These are phyloP conservation scores for Aspergillus olivimuriae DNA, from an alignment of 495 filamentous ascomycete genomes.

Conservation along the genomic window DNA sequence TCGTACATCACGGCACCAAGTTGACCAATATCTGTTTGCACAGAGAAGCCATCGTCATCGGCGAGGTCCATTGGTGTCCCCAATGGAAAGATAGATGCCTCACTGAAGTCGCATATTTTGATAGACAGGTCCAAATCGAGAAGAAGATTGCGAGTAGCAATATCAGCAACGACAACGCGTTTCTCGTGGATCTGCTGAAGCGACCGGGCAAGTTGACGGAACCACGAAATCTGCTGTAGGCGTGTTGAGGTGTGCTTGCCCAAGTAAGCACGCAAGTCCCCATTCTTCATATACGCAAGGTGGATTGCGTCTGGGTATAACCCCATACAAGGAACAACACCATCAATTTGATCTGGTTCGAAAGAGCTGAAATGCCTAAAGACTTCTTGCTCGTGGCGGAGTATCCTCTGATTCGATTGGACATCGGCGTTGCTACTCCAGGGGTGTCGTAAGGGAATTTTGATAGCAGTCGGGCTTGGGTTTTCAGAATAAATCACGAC, in stretches of 20 bases:
- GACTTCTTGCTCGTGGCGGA: slow-evolving; percentile 21
- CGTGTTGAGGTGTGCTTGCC: slow-evolving; percentile 9
- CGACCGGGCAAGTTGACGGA: slow-evolving; percentile 20
- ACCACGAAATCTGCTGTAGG: slow-evolving; percentile 19
- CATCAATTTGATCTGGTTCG: slow-evolving; percentile 9
- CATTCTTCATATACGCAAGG: slow-evolving; percentile 21
- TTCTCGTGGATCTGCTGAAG: slow-evolving; percentile 19
- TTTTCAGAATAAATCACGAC: slow-evolving; percentile 16
- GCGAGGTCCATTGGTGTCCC: slow-evolving; percentile 19
- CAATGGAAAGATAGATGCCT: slow-evolving; percentile 21
- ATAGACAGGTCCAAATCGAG: slow-evolving; percentile 24
- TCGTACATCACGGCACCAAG: slow-evolving; percentile 28
- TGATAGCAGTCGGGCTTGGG: slow-evolving; percentile 18
- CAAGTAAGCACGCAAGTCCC: slow-evolving; percentile 22
- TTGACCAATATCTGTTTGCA: slow-evolving; percentile 21
- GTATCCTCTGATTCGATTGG: slow-evolving; percentile 10
- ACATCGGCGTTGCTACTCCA: slow-evolving; percentile 18
- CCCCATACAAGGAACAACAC: slow-evolving; percentile 15
- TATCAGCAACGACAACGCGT: slow-evolving; percentile 24
- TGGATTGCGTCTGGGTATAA: slow-evolving; percentile 14
- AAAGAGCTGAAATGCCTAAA: slow-evolving; percentile 14
- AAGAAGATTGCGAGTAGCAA: slow-evolving; percentile 23
- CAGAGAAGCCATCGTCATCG: slow-evolving; percentile 20
- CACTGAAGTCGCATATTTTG: slow-evolving; percentile 24
- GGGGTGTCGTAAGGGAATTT: slow-evolving; percentile 13